Base-by-base conservation (phyloP, 352 stramenopile genomes). In the Aphanomyces invadans region DNA sequence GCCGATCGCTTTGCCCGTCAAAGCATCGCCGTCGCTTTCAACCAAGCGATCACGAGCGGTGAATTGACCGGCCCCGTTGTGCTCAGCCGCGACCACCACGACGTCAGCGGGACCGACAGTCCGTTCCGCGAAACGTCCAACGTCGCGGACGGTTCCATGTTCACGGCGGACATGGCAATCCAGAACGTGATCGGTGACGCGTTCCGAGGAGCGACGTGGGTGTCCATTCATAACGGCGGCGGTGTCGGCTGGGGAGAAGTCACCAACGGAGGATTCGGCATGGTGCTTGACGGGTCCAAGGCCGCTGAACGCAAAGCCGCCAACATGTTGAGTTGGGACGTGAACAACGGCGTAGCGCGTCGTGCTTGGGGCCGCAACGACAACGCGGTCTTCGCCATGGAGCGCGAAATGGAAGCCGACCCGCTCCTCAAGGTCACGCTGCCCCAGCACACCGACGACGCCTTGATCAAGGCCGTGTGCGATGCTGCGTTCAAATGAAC, bases 41-140 rank as follows among this genome's bases (percentile, higher is more conserved):
- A 96, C 69, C 74, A 86, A 53, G 86, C 86, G 7, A 89, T 96
- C 48, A 73, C 73, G 0, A 65, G 63, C 4, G 87, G 87, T 3
- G 80, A 89, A 52, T 57, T 96, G 54, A 83, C 73, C 4, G 79
- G 71, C 10, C 79, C 84, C 1, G 79, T 96, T 29, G 87, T 96
- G 49, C 74, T 96, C 42, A 90, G 80, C 54, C 76, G 87, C 21
- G 87, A 96, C 71, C 87, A 96, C 74, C 87, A 96, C 74, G 87
- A 96, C 69, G 86, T 96, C 25, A 90, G 77, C 46, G 87, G 86
- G 53, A 96, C 87, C 23, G 87, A 96, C 76, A 89, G 76, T 11
- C 87, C 87, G 45, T 96, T 90, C 83, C 81, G 87, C 46, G 87
- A 96, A 75, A 96, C 87, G 1, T 91, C 81, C 31, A 96, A 96